Conservation (phyloP, 345 rosid species). For the Chamaenerion angustifolium region DNA sequence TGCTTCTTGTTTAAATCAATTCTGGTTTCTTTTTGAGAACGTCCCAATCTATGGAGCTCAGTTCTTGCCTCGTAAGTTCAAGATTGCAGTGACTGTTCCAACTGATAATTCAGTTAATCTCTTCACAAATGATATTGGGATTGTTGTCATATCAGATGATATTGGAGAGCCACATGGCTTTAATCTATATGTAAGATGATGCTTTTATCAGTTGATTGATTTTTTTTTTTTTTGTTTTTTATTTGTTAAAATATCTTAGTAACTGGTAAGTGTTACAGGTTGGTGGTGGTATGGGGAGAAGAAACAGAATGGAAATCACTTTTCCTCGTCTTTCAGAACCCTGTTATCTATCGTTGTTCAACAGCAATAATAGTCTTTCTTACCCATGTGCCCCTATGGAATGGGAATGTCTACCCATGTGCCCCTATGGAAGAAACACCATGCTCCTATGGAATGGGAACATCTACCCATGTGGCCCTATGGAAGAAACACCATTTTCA, state of each 20-base stretch:
- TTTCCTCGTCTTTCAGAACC: constrained; percentile 78
- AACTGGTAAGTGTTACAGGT: constrained; percentile 40
- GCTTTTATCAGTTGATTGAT: neutral
- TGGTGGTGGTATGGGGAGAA: constrained; percentile 99
- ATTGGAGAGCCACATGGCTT: constrained; percentile 89
- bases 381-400: too few relatives aligned
- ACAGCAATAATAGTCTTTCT: too few relatives aligned
- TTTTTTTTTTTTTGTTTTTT: neutral
- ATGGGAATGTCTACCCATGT: too few relatives aligned
- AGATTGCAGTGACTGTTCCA: constrained; percentile 89
- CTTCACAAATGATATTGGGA: constrained; percentile 84
- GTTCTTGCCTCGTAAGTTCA: constrained; percentile 97
- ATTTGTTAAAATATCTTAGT: constrained; percentile 2
- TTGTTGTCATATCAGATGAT: constrained; percentile 66
- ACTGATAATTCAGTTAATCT: constrained; percentile 85
- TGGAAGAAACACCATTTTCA: too few relatives aligned
- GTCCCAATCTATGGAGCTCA: constrained; percentile 92
- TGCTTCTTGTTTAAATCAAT: too few relatives aligned
- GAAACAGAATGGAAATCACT: constrained; percentile 76
- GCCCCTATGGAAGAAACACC: too few relatives aligned
- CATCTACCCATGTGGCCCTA: too few relatives aligned
- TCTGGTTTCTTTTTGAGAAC: constrained; percentile 50
- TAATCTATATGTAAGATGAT: constrained; percentile 62
- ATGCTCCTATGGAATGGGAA: too few relatives aligned
- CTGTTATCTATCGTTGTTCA: too few relatives aligned